Evolutionary conservation across 2,329 filamentous ascomycete species (phyloP).

Genomic region (Aureobasidium sp.): DNA sequence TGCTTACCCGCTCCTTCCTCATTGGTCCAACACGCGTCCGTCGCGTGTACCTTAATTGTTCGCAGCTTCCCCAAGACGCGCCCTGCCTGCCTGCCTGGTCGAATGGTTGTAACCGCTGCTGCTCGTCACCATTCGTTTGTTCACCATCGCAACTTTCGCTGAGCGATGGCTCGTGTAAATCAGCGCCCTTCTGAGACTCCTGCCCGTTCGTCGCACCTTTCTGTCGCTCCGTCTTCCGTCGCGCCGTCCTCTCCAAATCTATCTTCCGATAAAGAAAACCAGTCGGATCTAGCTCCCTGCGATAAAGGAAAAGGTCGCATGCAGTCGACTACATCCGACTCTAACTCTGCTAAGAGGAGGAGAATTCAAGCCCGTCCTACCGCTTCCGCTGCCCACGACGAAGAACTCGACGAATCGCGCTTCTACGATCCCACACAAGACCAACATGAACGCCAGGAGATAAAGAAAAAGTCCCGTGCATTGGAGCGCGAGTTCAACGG

Average conservation of each 20-base stretch:
- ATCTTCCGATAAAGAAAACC: constrained; percentile 39
- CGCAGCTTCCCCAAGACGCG: not conserved
- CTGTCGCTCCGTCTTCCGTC: not conserved
- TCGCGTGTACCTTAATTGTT: not conserved
- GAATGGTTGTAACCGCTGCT: not conserved
- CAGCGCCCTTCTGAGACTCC: not conserved
- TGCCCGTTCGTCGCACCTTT: not conserved
- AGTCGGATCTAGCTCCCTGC: constrained; percentile 19
- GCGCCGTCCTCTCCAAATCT: not conserved
- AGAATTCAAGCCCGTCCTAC: constrained; percentile 13
- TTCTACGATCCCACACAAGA: constrained; percentile 79
- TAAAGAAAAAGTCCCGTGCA: constrained; percentile 62
- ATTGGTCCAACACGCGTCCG: not conserved
- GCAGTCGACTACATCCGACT: constrained; percentile 30
- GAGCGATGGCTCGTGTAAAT: not conserved
- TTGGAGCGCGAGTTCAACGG: constrained; percentile 54
- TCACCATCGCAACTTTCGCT: not conserved
- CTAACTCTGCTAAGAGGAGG: constrained; percentile 19
- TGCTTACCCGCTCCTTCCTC: not conserved
- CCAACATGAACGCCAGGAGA: constrained; percentile 58
- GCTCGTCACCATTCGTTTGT: not conserved
- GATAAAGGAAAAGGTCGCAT: constrained; percentile 39
- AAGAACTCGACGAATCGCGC: constrained; percentile 25
- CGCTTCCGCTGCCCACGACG: constrained; percentile 19
- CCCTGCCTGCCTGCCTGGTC: not conserved